Evolutionary conservation across 768 basidiomycete genomes (phyloP).

Genomic region (Lentinula edodes): DNA sequence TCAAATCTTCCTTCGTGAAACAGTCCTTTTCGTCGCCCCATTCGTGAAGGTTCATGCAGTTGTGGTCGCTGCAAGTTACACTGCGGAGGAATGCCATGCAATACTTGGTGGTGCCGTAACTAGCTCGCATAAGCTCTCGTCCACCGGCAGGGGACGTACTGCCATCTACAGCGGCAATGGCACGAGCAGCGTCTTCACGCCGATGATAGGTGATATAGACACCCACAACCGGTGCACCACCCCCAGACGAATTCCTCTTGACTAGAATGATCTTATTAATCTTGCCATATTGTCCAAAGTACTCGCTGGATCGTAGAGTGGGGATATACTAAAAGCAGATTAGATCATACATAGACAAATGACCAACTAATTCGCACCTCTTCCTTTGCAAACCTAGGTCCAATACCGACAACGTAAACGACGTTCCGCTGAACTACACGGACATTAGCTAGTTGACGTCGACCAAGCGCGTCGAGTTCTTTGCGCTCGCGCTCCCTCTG

Average conservation of each 20-base stretch:
- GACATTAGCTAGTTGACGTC: conserved; percentile 86
- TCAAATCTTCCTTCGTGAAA: conserved; percentile 93
- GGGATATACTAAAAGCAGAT: conserved; percentile 66
- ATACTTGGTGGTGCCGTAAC: conserved; percentile 95
- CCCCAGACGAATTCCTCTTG: conserved; percentile 77
- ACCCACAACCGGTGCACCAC: conserved; percentile 74
- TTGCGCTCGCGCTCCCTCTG: conserved; percentile 92
- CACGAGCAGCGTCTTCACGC: conserved; percentile 90
- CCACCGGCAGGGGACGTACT: conserved; percentile 86
- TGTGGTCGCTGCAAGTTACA: conserved; percentile 76
- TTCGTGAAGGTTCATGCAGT: conserved; percentile 93
- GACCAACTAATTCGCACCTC: conserved; percentile 55
- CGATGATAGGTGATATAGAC: conserved; percentile 95
- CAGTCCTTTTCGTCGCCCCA: conserved; percentile 99
- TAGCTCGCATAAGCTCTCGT: conserved; percentile 85
- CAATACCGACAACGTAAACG: conserved; percentile 94
- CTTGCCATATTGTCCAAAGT: conserved; percentile 98
- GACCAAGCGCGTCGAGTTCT: conserved; percentile 81
- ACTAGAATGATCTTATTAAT: conserved; percentile 92
- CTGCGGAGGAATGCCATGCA: conserved; percentile 94
- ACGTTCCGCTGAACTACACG: conserved; percentile 96
- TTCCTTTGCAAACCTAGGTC: conserved; percentile 90
- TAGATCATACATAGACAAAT: background rate
- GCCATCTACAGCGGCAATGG: conserved; percentile 91
- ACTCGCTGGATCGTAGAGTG: conserved; percentile 89